A percentile compares a stretch with the other conserved stretches of the same genome.
Evolutionary conservation across 805 yeast species (phyloP).

Genomic region (Hanseniaspora valbyensis): DNA sequence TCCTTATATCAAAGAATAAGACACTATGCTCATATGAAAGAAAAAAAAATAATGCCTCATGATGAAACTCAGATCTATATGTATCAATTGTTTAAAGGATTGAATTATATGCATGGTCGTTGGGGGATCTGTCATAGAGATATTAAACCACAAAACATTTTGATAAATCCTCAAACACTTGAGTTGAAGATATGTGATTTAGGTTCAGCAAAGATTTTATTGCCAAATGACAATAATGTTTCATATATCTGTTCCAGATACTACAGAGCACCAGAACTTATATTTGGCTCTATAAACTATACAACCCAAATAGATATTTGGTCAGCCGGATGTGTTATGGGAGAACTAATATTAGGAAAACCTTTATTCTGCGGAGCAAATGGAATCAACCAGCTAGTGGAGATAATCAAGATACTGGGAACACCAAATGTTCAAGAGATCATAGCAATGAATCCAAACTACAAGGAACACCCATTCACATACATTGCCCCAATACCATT

Average conservation of each 20-base stretch:
- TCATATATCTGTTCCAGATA: constrained; percentile 93
- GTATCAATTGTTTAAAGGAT: constrained; percentile 62
- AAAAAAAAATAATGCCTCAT: constrained; percentile 67
- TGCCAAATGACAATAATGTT: constrained; percentile 86
- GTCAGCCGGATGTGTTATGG: constrained; percentile 98
- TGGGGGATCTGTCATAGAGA: constrained; percentile 86
- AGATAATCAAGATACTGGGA: constrained; percentile 88
- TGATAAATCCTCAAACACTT: constrained; percentile 77
- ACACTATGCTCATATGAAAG: constrained; percentile 55
- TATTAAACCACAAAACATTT: constrained; percentile 80
- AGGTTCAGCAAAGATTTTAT: constrained; percentile 86
- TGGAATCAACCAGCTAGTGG: constrained; percentile 94
- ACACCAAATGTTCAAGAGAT: constrained; percentile 91
- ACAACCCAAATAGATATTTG: constrained; percentile 94
- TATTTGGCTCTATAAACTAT: constrained; percentile 93
- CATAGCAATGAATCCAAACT: constrained; percentile 88
- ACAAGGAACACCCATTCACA: constrained; percentile 95
- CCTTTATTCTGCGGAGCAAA: constrained; percentile 97
- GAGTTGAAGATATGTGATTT: constrained; percentile 89
- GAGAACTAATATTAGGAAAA: constrained; percentile 87
- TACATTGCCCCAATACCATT: constrained; percentile 69
- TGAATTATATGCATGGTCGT: constrained; percentile 64
- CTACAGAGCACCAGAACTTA: constrained; percentile 94
- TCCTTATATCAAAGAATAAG: constrained; percentile 85
- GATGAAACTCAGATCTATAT: constrained; percentile 80